Conservation (phyloP, 1,284 basidiomycete genomes). For the Ceratobasidium sp. region DNA sequence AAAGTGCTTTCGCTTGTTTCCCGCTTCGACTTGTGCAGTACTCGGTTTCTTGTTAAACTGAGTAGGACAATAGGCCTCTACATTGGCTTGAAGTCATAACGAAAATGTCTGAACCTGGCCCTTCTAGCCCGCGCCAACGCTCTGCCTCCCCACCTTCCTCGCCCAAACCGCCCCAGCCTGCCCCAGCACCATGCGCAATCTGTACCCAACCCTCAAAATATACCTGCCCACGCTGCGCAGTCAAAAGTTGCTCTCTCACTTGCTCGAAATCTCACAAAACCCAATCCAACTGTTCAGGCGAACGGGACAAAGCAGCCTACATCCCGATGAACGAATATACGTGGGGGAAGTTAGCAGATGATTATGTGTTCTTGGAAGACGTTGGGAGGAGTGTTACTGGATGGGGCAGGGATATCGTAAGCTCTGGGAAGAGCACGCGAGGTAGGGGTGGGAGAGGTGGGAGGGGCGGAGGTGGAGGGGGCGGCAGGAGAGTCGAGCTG, state of each 20-base stretch:
- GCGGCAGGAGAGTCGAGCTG: slow-evolving; percentile 14
- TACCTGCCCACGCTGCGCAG: slow-evolving; percentile 83
- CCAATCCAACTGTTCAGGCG: slow-evolving; percentile 74
- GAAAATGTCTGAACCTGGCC: slow-evolving; percentile 15
- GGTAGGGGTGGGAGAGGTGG: slow-evolving; percentile 55
- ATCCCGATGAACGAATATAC: slow-evolving; percentile 84
- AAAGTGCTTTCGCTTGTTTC: no score
- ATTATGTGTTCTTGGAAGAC: slow-evolving; percentile 87
- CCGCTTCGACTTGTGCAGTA: no score
- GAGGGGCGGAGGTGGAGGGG: slow-evolving; percentile 51
- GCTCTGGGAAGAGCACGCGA: slow-evolving; percentile 61
- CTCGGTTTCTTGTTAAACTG: no score
- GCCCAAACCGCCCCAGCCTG: not conserved
- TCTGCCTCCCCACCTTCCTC: not conserved
- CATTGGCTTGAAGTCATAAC: no score
- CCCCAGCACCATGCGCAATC: not conserved
- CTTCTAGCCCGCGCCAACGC: slow-evolving; percentile 25
- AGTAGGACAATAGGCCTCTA: no score
- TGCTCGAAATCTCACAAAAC: slow-evolving; percentile 82
- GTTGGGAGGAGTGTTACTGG: slow-evolving; percentile 76
- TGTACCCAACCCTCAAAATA: slow-evolving; percentile 67
- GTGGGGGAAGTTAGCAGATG: slow-evolving; percentile 86
- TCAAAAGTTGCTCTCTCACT: slow-evolving; percentile 77
- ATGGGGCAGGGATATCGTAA: slow-evolving; percentile 79
- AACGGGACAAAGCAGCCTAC: slow-evolving; percentile 78